phyloP scores from a whole-genome alignment of 1,284 basidiomycete genomes.

The Trametes pubescens region DNA sequence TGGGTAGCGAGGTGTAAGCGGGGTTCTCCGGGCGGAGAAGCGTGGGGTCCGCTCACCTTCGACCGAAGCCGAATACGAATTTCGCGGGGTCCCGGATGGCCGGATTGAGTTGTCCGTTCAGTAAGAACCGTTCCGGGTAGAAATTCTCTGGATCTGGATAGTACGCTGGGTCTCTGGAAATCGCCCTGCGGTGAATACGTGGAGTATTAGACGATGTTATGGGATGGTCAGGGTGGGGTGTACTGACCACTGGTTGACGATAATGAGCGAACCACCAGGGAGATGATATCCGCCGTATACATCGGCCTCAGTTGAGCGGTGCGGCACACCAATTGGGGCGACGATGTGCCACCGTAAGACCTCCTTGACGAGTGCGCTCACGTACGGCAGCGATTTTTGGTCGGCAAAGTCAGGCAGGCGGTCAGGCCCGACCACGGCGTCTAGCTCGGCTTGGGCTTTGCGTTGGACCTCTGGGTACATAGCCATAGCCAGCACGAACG shows the following conservation, averaged over 20 bases:
- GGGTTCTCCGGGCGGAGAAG: not conserved
- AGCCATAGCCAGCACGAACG: slow-evolving; percentile 43
- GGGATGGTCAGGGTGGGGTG: not conserved
- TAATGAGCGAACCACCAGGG: slow-evolving; percentile 21
- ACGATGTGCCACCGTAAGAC: slow-evolving; percentile 42
- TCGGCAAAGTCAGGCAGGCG: slow-evolving; percentile 45
- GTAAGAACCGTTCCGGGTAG: slow-evolving; percentile 14
- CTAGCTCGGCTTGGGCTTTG: slow-evolving; percentile 44
- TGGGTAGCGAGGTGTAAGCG: not conserved
- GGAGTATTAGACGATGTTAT: not conserved
- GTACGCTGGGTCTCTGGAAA: slow-evolving; percentile 8
- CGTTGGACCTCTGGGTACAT: slow-evolving; percentile 40
- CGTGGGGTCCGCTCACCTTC: slow-evolving; percentile 1
- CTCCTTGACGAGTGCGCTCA: slow-evolving; percentile 45
- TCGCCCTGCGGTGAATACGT: not conserved
- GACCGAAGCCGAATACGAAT: slow-evolving; percentile 20
- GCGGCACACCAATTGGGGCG: slow-evolving; percentile 29
- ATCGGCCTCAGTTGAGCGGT: slow-evolving; percentile 26
- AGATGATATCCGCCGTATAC: slow-evolving; percentile 24
- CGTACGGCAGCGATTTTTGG: slow-evolving; percentile 39
- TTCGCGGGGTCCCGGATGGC: slow-evolving; percentile 5
- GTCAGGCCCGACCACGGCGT: slow-evolving; percentile 39
- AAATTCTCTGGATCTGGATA: slow-evolving; percentile 16
- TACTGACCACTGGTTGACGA: slow-evolving; percentile 28
- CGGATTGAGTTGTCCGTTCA: slow-evolving; percentile 7